Base-by-base conservation (phyloP, 768 basidiomycete species). In the Podaxis sp. region DNA sequence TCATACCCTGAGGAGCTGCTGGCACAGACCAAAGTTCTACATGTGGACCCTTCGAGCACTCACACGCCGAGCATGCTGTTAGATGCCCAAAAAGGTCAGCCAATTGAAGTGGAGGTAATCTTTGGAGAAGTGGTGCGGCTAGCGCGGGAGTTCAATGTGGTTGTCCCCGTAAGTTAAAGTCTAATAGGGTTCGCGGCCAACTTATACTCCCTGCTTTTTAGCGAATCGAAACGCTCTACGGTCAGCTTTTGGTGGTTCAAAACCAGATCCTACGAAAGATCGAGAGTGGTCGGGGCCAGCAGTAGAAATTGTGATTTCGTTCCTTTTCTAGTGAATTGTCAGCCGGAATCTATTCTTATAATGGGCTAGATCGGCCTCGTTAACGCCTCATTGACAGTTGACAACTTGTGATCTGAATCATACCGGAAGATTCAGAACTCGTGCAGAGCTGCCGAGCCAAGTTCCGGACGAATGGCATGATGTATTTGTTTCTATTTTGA, bases 81-180 rank as follows among this genome's bases (percentile, higher is more conserved):
- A 4, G 87, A 89, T 68, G 75, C 76, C 22, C 76, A 82, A 67
- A 79, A 75, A 53, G 82, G 80, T 2, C 76, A 76, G 57, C 86
- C 88, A 41, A 81, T 88, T 63, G 88, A 90, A 73, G 82, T 89
- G 1, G 88, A 89, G 69, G 85, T 81, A 12, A 85, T 89, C 46
- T 63, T 89, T 3, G 88, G 89, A 0, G 82, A 86, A 63, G 80
- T 87, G 2, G 82, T 87, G 22, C 71, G 83, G 47, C 74, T 85
- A 74, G 86, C 82, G 0, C 76, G 73, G 66, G 73, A 76, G 53
- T 67, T 70, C 24, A 73, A 75, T 8, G 77, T 87, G 3, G 70
- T 76, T 12, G 70, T 85, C 38, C 85, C 85, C 33, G 86, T 86
- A 66, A 73, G 82, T 71, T 19, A n/a, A 57, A 36, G 12, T 15